Evolutionary conservation across 495 filamentous ascomycete genomes (phyloP).

Genomic region (Tuber melanosporum): DNA sequence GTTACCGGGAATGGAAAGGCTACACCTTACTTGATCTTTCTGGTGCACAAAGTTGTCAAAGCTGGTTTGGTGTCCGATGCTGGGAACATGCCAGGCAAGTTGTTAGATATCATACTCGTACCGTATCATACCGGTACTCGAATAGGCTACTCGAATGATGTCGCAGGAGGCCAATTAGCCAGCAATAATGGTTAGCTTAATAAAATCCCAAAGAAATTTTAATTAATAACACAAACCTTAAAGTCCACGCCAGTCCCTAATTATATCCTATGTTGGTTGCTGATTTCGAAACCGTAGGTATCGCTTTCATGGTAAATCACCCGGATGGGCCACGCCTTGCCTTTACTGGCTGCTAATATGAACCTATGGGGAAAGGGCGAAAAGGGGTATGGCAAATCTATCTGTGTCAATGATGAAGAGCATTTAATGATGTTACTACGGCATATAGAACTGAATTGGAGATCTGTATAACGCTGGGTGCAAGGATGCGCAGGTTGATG

Average conservation of each 20-base stretch:
- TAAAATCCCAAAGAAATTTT: background rate
- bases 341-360: background rate
- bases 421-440: slow-evolving; percentile 70
- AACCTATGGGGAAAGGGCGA: slow-evolving; percentile 46
- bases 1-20: background rate
- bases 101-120: too few species aligned
- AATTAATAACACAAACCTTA: slow-evolving; percentile 47
- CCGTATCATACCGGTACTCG: too few species aligned
- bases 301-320: slow-evolving; percentile 21
- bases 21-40: slow-evolving; percentile 51
- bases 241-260: slow-evolving; percentile 53
- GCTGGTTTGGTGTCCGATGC: slow-evolving; percentile 66
- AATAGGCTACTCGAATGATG: background rate
- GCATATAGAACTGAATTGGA: slow-evolving; percentile 63
- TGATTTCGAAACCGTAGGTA: slow-evolving; percentile 2
- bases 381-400: slow-evolving; percentile 56
- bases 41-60: slow-evolving; percentile 54
- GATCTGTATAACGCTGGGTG: slow-evolving; percentile 63
- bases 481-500: slow-evolving; percentile 68
- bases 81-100: slow-evolving; percentile 49
- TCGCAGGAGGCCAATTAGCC: background rate
- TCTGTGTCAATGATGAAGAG: slow-evolving; percentile 60
- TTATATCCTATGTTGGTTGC: background rate
- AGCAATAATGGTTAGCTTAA: background rate
- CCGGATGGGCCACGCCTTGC: background rate